Percentiles rank a stretch among this genome's conserved stretches.
Conservation (phyloP, 352 stramenopile species). For the Phytophthora tentaculata region DNA sequence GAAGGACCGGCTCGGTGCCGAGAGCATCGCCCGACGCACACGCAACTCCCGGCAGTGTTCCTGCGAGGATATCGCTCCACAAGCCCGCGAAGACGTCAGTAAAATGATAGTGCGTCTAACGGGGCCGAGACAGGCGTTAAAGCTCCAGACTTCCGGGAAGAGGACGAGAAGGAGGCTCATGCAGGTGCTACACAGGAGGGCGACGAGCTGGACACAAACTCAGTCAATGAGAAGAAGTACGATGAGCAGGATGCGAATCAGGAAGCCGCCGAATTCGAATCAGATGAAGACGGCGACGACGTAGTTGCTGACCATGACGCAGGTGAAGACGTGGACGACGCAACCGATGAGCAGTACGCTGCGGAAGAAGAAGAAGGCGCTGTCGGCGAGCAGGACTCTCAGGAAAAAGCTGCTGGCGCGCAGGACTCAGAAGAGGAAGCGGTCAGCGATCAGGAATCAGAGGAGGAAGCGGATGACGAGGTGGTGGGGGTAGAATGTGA, state of each 20-base stretch:
- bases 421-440: too few relatives aligned
- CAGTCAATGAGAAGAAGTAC: too few relatives aligned
- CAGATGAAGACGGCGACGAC: background rate
- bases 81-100: background rate
- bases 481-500: too few relatives aligned
- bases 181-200: background rate
- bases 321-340: background rate
- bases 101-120: background rate
- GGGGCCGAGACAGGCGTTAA: background rate
- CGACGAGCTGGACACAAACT: background rate
- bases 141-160: background rate
- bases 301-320: background rate
- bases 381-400: too few relatives aligned
- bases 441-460: too few relatives aligned
- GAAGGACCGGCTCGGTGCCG: background rate
- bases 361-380: too few relatives aligned
- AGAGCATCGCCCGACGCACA: background rate
- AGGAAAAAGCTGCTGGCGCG: too few relatives aligned
- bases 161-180: background rate
- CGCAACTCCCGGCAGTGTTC: background rate
- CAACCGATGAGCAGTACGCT: background rate
- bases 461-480: too few relatives aligned
- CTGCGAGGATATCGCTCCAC: background rate
- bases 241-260: background rate
- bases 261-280: background rate